Evolutionary conservation across 2,329 filamentous ascomycete genomes (phyloP), one percentile per base, ranked within the genome.

Genomic region (Pestalotiopsis sp.): DNA sequence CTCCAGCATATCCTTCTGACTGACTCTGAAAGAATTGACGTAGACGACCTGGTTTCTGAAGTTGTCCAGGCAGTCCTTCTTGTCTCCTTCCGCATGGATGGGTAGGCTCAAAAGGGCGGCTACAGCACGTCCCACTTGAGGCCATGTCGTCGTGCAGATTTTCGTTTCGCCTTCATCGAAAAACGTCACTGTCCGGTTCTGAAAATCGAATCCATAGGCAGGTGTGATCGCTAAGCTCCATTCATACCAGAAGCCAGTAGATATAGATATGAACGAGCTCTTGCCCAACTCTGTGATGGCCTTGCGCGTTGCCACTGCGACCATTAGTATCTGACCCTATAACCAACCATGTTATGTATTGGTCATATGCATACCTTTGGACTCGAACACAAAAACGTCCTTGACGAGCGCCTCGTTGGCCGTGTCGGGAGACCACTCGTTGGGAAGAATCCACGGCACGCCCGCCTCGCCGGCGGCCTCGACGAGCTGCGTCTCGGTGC

Each of bases 1-100:
- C 58, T 86, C 85, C 66, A 93, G 83, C 81, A 93, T 92, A 12
- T 93, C 90, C 12, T 83, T 83, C 77, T 93, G 91, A 68, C 79
- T 88, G 69, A 90, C 72, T 9, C 79, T 76, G 79, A 91, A 92
- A 69, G 86, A 89, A 6, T 81, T 82, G 12, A 91, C 71, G 72
- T 84, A 87, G 1, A 91, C 74, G 0, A 74, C 71, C 64, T 83
- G 82, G 76, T 90, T 88, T 2, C 79, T 77, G 72, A 82, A 88
- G 39, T 76, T 71, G 6, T 80, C 80, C 9, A 89, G 67, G 6
- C 81, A 80, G 1, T 78, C 76, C 5, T 71, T 73, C 4, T 66
- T n/a, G 36, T 66, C 64, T 41, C 70, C 75, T 1, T 83, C 78
- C 4, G 72, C 57, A 12, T 52, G 13, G 17, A 84, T 79, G 0